Percentiles rank a stretch among this genome's conserved stretches.
Evolutionary conservation across 2,329 filamentous ascomycete species (phyloP).

Genomic region (Diaporthe helianthi): DNA sequence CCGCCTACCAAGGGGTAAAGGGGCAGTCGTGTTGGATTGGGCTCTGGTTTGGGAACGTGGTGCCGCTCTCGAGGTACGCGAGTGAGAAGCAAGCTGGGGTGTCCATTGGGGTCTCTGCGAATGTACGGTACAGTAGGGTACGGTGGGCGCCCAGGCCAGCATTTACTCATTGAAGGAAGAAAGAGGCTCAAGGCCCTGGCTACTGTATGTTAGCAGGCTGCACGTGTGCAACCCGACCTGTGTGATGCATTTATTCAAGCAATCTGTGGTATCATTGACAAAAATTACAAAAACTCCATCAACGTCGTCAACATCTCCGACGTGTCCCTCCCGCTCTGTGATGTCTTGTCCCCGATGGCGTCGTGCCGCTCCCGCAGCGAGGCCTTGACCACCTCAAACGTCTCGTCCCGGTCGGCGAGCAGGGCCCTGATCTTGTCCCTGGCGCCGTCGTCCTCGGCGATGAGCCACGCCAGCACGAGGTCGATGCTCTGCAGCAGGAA

Average conservation of each 20-base stretch:
- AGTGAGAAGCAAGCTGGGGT: background rate
- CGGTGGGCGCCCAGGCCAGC: background rate
- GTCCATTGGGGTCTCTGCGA: background rate
- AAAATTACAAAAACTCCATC: slow-evolving; percentile 54
- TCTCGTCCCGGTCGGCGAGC: slow-evolving; percentile 73
- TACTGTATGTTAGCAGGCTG: background rate
- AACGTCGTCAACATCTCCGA: slow-evolving; percentile 63
- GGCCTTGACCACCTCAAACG: slow-evolving; percentile 65
- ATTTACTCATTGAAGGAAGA: slow-evolving; percentile 24
- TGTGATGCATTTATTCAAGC: slow-evolving; percentile 28
- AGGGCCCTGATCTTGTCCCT: slow-evolving; percentile 67
- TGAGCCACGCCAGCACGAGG: slow-evolving; percentile 85
- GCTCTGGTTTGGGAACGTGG: no score
- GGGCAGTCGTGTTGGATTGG: background rate
- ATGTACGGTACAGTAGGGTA: no score
- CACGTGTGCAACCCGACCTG: slow-evolving; percentile 1
- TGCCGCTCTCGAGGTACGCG: background rate
- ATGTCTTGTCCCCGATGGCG: slow-evolving; percentile 54
- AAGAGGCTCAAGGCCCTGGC: slow-evolving; percentile 7
- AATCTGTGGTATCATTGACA: slow-evolving; percentile 34
- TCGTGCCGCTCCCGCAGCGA: slow-evolving; percentile 70
- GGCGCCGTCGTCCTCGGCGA: slow-evolving; percentile 85
- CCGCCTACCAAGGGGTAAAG: slow-evolving; percentile 45
- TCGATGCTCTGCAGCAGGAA: slow-evolving; percentile 86
- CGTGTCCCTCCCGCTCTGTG: slow-evolving; percentile 64